Conservation (phyloP, 73 alveolate species). For the Paramecium primaurelia region DNA sequence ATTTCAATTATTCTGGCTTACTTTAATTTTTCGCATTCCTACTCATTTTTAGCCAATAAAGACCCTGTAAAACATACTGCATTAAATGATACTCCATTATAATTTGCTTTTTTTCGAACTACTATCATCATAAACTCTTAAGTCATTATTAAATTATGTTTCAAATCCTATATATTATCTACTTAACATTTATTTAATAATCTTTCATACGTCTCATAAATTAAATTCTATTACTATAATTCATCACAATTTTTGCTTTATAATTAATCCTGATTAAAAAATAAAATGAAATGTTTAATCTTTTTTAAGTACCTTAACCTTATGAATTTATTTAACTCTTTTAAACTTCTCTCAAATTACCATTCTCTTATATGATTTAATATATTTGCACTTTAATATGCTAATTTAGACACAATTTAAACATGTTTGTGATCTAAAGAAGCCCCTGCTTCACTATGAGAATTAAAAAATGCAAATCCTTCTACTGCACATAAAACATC, state of each 20-base stretch:
- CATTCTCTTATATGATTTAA: not conserved
- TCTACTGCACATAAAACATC: not conserved
- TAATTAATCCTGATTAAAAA: not conserved
- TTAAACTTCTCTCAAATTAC: not conserved
- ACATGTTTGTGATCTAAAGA: not conserved
- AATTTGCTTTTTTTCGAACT: not conserved
- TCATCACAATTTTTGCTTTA: not conserved
- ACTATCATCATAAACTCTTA: slow-evolving; percentile 17
- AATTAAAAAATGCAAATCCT: slow-evolving; percentile 43
- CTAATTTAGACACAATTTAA: not conserved
- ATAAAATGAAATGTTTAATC: not conserved
- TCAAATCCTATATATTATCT: not conserved
- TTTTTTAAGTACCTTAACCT: not conserved
- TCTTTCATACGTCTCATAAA: not conserved
- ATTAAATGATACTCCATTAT: not conserved
- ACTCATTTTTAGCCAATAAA: not conserved
- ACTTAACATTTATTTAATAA: not conserved
- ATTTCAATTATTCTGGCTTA: not conserved
- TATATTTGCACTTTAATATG: not conserved
- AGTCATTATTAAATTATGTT: slow-evolving; percentile 33
- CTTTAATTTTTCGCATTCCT: not conserved
- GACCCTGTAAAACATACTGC: slow-evolving; percentile 46
- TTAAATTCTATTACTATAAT: not conserved
- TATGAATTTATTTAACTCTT: not conserved
- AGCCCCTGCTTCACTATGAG: slow-evolving; percentile 32